Percentiles rank a stretch among this genome's conserved stretches.
Evolutionary conservation across 202 grass and related monocot species (phyloP).

Genomic region (Saccharum hybrid): DNA sequence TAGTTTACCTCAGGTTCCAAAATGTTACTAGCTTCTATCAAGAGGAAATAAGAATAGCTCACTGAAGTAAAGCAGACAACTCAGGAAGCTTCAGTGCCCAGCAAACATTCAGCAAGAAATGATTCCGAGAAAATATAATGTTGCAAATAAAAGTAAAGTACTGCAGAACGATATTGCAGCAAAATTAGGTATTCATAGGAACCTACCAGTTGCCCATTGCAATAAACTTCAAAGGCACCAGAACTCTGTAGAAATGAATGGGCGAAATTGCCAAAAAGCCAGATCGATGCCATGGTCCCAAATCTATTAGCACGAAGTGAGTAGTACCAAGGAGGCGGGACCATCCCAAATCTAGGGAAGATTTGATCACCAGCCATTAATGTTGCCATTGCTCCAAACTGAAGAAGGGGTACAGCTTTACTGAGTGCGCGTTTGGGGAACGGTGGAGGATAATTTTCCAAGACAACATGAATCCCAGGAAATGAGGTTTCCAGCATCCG

Average conservation of each 20-base stretch:
- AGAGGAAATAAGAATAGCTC: background rate
- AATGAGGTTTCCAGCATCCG: slow-evolving; percentile 82
- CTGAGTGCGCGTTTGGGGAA: slow-evolving; percentile 79
- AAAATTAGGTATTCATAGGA: slow-evolving; percentile 23
- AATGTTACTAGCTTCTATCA: background rate
- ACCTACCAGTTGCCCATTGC: slow-evolving; percentile 86
- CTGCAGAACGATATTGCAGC: background rate
- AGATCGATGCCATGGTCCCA: slow-evolving; percentile 88
- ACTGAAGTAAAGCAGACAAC: slow-evolving; percentile 3
- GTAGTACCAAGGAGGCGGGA: slow-evolving; percentile 83
- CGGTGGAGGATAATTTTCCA: slow-evolving; percentile 91
- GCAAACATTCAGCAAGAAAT: background rate
- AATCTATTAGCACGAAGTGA: slow-evolving; percentile 86
- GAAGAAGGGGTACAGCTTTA: slow-evolving; percentile 89
- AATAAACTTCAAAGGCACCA: slow-evolving; percentile 96
- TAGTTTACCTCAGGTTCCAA: background rate
- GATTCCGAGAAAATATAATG: background rate
- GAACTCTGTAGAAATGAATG: slow-evolving; percentile 92
- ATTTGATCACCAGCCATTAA: slow-evolving; percentile 94
- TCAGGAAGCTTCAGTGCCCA: background rate
- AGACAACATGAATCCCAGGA: slow-evolving; percentile 78
- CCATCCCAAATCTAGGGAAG: slow-evolving; percentile 93
- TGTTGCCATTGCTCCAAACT: slow-evolving; percentile 81
- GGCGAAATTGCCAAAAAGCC: slow-evolving; percentile 81
- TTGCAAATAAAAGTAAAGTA: background rate